phyloP scores from a whole-genome alignment of 2,329 filamentous ascomycete species.

The Didymella segeticola region DNA sequence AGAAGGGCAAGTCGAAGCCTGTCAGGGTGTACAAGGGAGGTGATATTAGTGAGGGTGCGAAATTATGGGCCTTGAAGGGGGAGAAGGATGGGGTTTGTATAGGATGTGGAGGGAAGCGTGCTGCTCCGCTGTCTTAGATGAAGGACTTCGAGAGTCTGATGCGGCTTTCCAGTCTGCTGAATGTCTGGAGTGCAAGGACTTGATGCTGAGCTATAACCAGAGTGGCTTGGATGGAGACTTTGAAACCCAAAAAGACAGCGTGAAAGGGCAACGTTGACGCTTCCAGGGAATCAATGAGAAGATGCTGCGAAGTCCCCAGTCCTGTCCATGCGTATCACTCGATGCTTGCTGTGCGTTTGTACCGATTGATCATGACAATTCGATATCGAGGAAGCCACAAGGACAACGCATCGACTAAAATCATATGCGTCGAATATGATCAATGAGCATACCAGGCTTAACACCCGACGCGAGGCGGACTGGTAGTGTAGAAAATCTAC shows the following conservation, averaged over 20 bases:
- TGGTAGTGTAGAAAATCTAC: not conserved
- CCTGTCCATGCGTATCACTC: too few species aligned
- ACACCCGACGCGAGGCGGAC: not conserved
- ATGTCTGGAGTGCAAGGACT: not conserved
- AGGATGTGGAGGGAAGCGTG: constrained; percentile 10
- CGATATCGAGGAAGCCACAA: too few species aligned
- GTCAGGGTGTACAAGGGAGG: constrained; percentile 5
- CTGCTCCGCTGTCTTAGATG: not conserved
- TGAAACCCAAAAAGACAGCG: too few species aligned
- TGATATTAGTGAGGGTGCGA: constrained; percentile 1
- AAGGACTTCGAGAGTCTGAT: not conserved
- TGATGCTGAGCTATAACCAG: not conserved
- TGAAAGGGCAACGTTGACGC: too few species aligned
- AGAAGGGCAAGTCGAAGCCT: not conserved
- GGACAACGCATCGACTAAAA: too few species aligned
- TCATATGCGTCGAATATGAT: too few species aligned
- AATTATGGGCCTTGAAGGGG: constrained; percentile 9
- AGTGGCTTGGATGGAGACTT: too few species aligned
- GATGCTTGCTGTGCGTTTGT: too few species aligned
- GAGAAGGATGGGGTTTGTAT: constrained; percentile 10
- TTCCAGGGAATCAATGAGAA: too few species aligned
- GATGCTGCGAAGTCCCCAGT: too few species aligned
- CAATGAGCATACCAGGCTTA: too few species aligned
- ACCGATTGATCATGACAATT: too few species aligned
- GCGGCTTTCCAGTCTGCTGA: not conserved